Evolutionary conservation across 257 asterid species (phyloP), one percentile per base, ranked within the genome.

Genomic region (Salvia rosmarinus): DNA sequence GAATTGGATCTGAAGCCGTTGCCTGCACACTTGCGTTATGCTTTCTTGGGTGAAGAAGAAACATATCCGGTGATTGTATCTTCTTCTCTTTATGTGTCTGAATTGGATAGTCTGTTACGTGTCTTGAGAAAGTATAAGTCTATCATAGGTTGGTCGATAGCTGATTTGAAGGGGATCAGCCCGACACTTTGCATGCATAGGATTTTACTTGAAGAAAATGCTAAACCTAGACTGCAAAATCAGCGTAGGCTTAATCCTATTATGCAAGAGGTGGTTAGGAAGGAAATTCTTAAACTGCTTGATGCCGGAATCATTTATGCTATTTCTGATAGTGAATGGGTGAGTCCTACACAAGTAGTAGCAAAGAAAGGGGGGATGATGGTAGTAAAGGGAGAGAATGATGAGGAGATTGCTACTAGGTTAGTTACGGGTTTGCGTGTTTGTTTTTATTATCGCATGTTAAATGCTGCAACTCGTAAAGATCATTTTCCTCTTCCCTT

Each of bases 241-340:
- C 30, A 12, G 50, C n/a, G 16, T 10, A 43, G 50, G 50, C 16
- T 43, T 43, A 43, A 49, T 49, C 21, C 2, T n/a, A 49, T 16
- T 4, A 49, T 49, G 30, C 55, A 49, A 49, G 51, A 44, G 19
- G 55, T 49, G 7, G 55, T 49, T 0, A n/a, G 55, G 5, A 49
- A 49, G 2, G 23, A 49, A 7, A 21, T 49, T 4, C 9, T 49
- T 0, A 49, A 49, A 6, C 9, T 6, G 10, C 10, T 49, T 1
- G 23, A 49, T 77, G 30, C 62, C 2, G 60, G 7, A 2, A 54
- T 54, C 2, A 11, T 19, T 54, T 20, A 16, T 21, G 60, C 13
- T 52, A 52, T 52, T 52, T 52, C 59, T 6, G 35, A 54, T 54
- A 54, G 60, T 54, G 60, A 54, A 34, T 54, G 60, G 60, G 35